Percentiles rank a stretch among this genome's conserved stretches.
phyloP scores from a whole-genome alignment of 2,329 filamentous ascomycete genomes.

The Cercospora berteroae region DNA sequence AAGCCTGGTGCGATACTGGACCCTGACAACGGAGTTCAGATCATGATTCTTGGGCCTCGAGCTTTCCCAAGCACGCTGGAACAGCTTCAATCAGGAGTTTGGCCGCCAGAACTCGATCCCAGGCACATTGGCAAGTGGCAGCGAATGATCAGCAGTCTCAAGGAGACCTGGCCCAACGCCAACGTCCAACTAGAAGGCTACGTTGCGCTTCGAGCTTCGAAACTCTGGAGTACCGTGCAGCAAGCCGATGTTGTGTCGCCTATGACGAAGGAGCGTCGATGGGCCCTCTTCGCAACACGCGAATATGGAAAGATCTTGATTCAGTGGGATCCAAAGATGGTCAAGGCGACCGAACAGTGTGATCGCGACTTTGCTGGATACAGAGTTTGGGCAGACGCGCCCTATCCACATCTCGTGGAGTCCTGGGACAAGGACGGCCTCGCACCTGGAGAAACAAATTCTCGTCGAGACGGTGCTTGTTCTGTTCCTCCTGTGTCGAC shows the following conservation, averaged over 20 bases:
- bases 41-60: not conserved
- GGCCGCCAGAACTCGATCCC: not conserved
- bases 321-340: not conserved
- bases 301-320: not conserved
- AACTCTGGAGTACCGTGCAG: not conserved
- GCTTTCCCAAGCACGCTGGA: not conserved
- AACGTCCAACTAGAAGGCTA: not conserved
- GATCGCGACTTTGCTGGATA: not conserved
- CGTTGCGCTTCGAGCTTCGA: not conserved
- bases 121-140: not conserved
- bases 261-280: not conserved
- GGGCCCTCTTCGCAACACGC: not conserved
- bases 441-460: not conserved
- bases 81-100: not conserved
- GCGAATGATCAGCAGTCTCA: not conserved
- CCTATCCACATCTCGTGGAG: not conserved
- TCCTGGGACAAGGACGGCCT: not conserved
- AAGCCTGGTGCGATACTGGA: not conserved
- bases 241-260: not conserved
- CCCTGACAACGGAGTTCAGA: not conserved
- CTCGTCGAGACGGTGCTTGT: not conserved
- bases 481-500: not conserved
- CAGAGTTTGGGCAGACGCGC: not conserved
- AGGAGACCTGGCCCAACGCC: not conserved
- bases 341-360: not conserved